Evolutionary conservation across 805 yeast genomes (phyloP).

Genomic region (Middelhovenomyces tepae): DNA sequence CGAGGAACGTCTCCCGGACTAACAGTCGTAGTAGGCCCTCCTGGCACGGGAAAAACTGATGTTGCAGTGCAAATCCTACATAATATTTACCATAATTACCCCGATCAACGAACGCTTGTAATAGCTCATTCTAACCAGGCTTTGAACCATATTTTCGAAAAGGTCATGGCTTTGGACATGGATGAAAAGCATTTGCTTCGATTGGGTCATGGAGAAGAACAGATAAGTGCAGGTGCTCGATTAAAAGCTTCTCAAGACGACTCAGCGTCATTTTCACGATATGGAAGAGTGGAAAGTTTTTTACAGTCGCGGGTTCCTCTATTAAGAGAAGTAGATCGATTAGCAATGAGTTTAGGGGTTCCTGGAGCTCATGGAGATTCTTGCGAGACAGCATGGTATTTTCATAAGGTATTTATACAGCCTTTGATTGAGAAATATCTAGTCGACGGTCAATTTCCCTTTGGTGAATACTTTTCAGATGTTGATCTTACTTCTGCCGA

Average conservation of each 20-base stretch:
- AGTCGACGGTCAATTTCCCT: constrained; percentile 13
- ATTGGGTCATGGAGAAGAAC: constrained; percentile 20
- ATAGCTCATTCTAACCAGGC: constrained; percentile 23
- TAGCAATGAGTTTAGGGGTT: constrained; percentile 25
- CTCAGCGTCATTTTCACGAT: too few relatives aligned
- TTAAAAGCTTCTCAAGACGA: constrained; percentile 12
- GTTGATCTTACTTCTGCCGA: constrained; percentile 16
- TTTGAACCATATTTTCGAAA: constrained; percentile 20
- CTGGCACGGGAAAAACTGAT: constrained; percentile 59
- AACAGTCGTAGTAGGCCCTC: constrained; percentile 64
- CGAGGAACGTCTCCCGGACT: constrained; percentile 37
- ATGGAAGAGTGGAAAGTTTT: constrained; percentile 17
- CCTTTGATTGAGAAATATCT: constrained; percentile 17
- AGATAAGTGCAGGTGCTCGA: constrained; percentile 7
- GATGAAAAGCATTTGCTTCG: constrained; percentile 20
- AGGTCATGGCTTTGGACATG: constrained; percentile 17
- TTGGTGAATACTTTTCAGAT: constrained; percentile 12
- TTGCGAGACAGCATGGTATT: constrained; percentile 29
- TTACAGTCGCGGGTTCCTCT: constrained; percentile 7
- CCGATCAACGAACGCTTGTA: constrained; percentile 24
- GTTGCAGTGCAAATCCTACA: constrained; percentile 21
- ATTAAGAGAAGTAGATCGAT: constrained; percentile 22
- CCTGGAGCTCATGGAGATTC: constrained; percentile 34
- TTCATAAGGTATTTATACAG: constrained; percentile 23
- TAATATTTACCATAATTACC: constrained; percentile 17